phyloP scores from a whole-genome alignment of 805 yeast genomes.

The Saturnispora dispora region DNA sequence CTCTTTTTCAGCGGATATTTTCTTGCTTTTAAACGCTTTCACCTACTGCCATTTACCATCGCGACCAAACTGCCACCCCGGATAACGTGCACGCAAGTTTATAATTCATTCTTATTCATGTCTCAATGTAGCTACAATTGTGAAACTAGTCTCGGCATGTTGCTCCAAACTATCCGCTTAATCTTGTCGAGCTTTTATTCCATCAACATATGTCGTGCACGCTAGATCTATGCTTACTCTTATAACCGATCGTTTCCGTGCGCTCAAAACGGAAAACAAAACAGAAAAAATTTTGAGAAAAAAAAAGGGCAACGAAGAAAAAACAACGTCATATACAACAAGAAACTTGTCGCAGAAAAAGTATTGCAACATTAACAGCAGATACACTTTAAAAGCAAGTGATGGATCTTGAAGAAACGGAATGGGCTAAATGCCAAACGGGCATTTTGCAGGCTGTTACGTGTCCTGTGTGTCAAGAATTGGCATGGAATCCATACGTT shows the following conservation, averaged over 20 bases:
- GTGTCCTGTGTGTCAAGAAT: constrained; percentile 64
- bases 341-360: background rate
- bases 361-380: background rate
- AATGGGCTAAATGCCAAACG: background rate
- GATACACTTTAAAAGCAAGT: background rate
- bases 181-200: background rate
- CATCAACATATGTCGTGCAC: background rate
- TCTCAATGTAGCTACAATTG: background rate
- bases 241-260: background rate
- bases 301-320: background rate
- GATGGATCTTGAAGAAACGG: background rate
- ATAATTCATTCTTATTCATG: background rate
- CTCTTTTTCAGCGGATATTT: background rate
- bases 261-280: background rate
- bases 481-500: constrained; percentile 53
- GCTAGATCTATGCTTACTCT: background rate
- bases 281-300: background rate
- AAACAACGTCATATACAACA: background rate
- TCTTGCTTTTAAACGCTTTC: background rate
- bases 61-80: constrained; percentile 2
- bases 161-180: background rate
- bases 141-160: background rate
- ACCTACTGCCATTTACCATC: background rate
- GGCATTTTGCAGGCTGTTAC: background rate
- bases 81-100: background rate